Percentiles rank a stretch among this genome's conserved stretches.
Evolutionary conservation across 768 basidiomycete species (phyloP).

Genomic region (Mrakia frigida): DNA sequence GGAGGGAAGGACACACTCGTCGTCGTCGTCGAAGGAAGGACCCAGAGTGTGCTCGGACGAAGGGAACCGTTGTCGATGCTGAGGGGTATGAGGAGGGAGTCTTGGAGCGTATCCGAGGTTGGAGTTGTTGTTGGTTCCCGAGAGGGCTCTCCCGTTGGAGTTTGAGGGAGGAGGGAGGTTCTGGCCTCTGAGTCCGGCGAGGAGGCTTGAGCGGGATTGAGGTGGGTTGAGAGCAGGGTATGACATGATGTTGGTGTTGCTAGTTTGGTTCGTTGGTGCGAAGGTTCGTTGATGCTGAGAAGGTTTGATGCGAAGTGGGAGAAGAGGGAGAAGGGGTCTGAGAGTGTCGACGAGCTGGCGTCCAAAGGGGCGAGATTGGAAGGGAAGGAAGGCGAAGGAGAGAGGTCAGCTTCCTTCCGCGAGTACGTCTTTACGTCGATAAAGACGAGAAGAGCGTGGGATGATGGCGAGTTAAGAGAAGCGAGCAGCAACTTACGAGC

Average conservation of each 20-base stretch:
- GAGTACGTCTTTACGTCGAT: too few species aligned
- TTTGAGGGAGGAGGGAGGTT: conserved; percentile 1
- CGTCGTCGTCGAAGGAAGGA: conserved; percentile 32
- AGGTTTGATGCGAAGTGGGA: not conserved
- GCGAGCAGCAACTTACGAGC: too few species aligned
- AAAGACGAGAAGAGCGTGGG: too few species aligned
- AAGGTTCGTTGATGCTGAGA: not conserved
- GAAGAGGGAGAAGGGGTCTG: not conserved
- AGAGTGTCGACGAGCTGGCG: not conserved
- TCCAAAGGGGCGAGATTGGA: not conserved
- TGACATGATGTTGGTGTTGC: not conserved
- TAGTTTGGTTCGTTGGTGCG: not conserved
- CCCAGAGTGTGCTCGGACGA: conserved; percentile 33
- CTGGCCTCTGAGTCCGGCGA: not conserved
- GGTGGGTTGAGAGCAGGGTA: conserved; percentile 1
- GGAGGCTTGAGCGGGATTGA: not conserved
- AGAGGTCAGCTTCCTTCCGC: not conserved
- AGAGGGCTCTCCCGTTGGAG: not conserved
- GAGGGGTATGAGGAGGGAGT: conserved; percentile 26
- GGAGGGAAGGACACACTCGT: conserved; percentile 10
- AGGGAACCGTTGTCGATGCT: conserved; percentile 29
- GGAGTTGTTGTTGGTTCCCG: not conserved
- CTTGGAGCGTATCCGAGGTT: conserved; percentile 3
- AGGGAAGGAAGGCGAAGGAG: not conserved
- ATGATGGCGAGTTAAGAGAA: too few species aligned